Evolutionary conservation across 2,329 filamentous ascomycete genomes (phyloP).

Genomic region (Penicillium brasilianum): DNA sequence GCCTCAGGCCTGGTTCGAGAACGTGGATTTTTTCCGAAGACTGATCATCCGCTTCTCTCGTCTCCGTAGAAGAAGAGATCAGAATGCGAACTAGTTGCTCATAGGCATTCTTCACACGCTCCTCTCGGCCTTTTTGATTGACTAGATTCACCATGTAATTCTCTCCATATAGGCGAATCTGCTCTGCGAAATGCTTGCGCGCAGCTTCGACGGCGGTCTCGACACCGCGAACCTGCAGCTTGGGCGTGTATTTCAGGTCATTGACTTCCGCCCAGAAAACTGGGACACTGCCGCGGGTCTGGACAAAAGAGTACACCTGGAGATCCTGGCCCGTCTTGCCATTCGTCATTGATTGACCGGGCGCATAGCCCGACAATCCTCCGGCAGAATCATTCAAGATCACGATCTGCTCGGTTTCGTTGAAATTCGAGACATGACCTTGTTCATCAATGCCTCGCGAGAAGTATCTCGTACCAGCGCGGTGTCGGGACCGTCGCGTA

Average conservation of each 20-base stretch:
- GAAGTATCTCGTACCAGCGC: constrained; percentile 92
- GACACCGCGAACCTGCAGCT: constrained; percentile 82
- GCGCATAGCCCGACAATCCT: constrained; percentile 78
- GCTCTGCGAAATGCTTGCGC: constrained; percentile 87
- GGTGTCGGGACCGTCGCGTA: constrained; percentile 83
- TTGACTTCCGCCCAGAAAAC: constrained; percentile 98
- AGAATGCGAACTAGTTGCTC: constrained; percentile 84
- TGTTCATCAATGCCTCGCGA: constrained; percentile 91
- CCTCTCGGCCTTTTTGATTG: constrained; percentile 92
- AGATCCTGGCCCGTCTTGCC: constrained; percentile 75
- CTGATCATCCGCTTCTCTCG: constrained; percentile 65
- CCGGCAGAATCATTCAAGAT: constrained; percentile 82
- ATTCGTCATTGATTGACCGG: constrained; percentile 75
- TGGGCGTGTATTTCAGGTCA: constrained; percentile 87
- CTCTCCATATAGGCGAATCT: constrained; percentile 91
- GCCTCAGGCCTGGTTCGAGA: constrained; percentile 67
- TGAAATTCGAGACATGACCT: constrained; percentile 97
- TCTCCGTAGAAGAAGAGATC: constrained; percentile 70
- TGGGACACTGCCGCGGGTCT: constrained; percentile 94
- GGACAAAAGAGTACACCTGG: constrained; percentile 91
- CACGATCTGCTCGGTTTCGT: constrained; percentile 94
- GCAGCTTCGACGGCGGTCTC: constrained; percentile 81
- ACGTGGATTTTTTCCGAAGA: constrained; percentile 81
- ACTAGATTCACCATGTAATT: constrained; percentile 98
- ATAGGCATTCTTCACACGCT: constrained; percentile 88